Conservation (phyloP, 2,329 filamentous ascomycete genomes). For the Claviceps quebecensis region DNA sequence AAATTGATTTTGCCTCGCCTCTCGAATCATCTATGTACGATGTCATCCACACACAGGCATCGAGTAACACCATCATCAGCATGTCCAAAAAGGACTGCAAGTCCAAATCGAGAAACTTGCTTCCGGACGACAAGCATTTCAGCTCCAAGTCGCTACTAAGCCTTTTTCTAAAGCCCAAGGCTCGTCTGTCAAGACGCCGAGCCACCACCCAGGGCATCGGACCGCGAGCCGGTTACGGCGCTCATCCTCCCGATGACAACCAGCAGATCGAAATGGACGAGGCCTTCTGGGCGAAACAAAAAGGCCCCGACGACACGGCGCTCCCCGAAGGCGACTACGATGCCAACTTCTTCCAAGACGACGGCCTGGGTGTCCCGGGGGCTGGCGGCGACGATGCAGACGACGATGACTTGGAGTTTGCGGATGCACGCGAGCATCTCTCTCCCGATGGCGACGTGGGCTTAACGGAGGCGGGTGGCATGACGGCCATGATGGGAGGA, state of each 20-base stretch:
- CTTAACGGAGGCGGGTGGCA: slow-evolving; percentile 32
- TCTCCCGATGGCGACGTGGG: slow-evolving; percentile 45
- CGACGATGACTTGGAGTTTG: slow-evolving; percentile 61
- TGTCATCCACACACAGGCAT: slow-evolving; percentile 65
- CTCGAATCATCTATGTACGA: slow-evolving; percentile 60
- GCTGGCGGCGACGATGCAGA: slow-evolving; percentile 41
- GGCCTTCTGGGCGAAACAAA: slow-evolving; percentile 80
- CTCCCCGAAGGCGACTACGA: slow-evolving; percentile 70
- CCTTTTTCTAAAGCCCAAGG: slow-evolving; percentile 90
- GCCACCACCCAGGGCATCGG: slow-evolving; percentile 24
- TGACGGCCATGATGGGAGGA: slow-evolving; percentile 35
- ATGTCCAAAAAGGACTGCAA: slow-evolving; percentile 92
- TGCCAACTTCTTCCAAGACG: slow-evolving; percentile 94
- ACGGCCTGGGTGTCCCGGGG: slow-evolving; percentile 50
- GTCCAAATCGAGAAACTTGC: slow-evolving; percentile 79
- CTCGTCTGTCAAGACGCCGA: slow-evolving; percentile 58
- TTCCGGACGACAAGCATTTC: slow-evolving; percentile 97
- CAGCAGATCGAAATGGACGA: slow-evolving; percentile 77
- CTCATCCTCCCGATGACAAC: slow-evolving; percentile 32
- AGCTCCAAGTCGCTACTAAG: slow-evolving; percentile 81
- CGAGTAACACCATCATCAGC: slow-evolving; percentile 67
- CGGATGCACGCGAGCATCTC: slow-evolving; percentile 68
- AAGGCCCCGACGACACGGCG: slow-evolving; percentile 45
- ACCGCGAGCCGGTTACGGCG: slow-evolving; percentile 28
- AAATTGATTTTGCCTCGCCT: slow-evolving; percentile 75